These are phyloP conservation scores for Saccharomycopsis fermentans DNA, from an alignment of 805 yeast species.

Conservation along the genomic window DNA sequence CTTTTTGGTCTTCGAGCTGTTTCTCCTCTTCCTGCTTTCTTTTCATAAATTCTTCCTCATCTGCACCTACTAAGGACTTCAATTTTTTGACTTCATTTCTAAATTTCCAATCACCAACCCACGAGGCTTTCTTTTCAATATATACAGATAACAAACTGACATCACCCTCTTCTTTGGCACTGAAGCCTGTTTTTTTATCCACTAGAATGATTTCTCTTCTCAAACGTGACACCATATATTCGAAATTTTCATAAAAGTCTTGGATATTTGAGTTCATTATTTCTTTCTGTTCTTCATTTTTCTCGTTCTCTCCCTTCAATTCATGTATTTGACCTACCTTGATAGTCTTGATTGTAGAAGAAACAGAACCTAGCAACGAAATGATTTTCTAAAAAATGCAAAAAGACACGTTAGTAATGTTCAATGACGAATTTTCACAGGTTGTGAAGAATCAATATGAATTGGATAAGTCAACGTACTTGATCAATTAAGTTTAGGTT, in stretches of 20 bases:
- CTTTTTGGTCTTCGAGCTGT: not conserved
- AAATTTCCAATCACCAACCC: slow-evolving; percentile 51
- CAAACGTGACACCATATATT: slow-evolving; percentile 47
- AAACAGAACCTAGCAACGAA: slow-evolving; percentile 38
- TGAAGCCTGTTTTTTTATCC: slow-evolving; percentile 48
- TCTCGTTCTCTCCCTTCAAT: slow-evolving; percentile 21
- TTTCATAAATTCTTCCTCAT: slow-evolving; percentile 3
- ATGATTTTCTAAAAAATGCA: slow-evolving; percentile 32
- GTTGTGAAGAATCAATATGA: no score
- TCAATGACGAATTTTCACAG: no score
- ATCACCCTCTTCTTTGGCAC: slow-evolving; percentile 33
- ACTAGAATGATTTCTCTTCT: slow-evolving; percentile 57
- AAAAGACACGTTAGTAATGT: no score
- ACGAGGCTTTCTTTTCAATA: slow-evolving; percentile 61
- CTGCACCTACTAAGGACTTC: slow-evolving; percentile 21
- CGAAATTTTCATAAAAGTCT: slow-evolving; percentile 43
- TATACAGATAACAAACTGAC: slow-evolving; percentile 55
- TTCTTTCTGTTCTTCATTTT: slow-evolving; percentile 25
- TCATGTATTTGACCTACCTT: slow-evolving; percentile 26
- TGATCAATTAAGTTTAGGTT: slow-evolving; percentile 42
- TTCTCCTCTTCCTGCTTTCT: not conserved
- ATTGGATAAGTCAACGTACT: slow-evolving; percentile 22
- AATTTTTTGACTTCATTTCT: slow-evolving; percentile 34
- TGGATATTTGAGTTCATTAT: slow-evolving; percentile 34
- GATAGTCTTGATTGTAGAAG: slow-evolving; percentile 36